Percentiles rank a stretch among this genome's conserved stretches.
Evolutionary conservation across 345 rosid genomes (phyloP).

Genomic region (Dovyalis caffra): DNA sequence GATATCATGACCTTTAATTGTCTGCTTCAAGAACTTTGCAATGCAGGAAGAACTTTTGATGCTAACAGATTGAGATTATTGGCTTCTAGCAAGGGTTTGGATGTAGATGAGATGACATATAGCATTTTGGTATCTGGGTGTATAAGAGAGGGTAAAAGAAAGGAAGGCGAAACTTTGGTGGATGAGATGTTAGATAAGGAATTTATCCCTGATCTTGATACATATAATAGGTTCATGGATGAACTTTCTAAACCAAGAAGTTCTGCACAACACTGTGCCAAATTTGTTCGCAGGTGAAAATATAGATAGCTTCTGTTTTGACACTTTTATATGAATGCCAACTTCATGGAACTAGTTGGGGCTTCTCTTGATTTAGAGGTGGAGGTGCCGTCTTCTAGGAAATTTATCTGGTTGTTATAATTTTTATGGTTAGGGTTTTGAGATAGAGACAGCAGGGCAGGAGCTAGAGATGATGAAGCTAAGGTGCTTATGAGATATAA

Average conservation of each 20-base stretch:
- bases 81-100: conserved; percentile 65
- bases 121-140: conserved; percentile 62
- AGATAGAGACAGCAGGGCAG: neutral
- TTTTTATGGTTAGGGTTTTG: neutral
- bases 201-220: conserved; percentile 63
- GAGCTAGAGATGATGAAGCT: too few relatives aligned
- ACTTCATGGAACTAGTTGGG: neutral
- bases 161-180: conserved; percentile 64
- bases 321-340: neutral
- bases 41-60: conserved; percentile 43
- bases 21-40: conserved; percentile 71
- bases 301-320: neutral
- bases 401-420: neutral
- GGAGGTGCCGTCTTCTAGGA: neutral
- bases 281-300: neutral
- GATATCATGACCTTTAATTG: conserved; percentile 78
- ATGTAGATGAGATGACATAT: conserved; percentile 51
- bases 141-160: conserved; percentile 47
- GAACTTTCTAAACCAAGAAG: conserved; percentile 37
- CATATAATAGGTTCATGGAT: conserved; percentile 66
- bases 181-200: conserved; percentile 86
- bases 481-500: too few relatives aligned
- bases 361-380: neutral
- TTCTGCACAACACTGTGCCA: neutral
- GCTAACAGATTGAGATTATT: conserved; percentile 64